Evolutionary conservation across 495 filamentous ascomycete species (phyloP).

Genomic region (Lasiosphaeris hirsuta): DNA sequence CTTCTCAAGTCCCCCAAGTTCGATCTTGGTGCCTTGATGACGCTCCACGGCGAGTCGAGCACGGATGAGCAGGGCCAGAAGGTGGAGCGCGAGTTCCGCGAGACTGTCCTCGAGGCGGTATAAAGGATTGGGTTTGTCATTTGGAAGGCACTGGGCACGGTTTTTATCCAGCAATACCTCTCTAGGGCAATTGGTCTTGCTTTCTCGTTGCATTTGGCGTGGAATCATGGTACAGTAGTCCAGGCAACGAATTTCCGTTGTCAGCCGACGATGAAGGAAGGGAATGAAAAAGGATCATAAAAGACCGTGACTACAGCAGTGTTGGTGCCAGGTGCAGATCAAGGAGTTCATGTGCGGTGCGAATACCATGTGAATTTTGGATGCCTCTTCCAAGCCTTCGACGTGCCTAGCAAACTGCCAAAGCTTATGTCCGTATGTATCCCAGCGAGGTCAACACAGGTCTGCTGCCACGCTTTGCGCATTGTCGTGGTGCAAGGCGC

Average conservation of each 20-base stretch:
- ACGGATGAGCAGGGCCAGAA: constrained; percentile 97
- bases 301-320: constrained; percentile 28
- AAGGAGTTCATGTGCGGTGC: not conserved
- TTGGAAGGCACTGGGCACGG: constrained; percentile 42
- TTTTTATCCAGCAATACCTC: constrained; percentile 54
- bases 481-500: no score
- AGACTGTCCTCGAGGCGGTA: constrained; percentile 87
- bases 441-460: no score
- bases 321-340: not conserved
- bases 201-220: constrained; percentile 57
- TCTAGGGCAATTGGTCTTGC: constrained; percentile 42
- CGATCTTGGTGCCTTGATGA: constrained; percentile 91
- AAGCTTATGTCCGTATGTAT: no score
- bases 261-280: constrained; percentile 24
- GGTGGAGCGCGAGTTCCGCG: constrained; percentile 99
- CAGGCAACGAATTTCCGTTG: constrained; percentile 42
- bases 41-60: constrained; percentile 92
- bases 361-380: not conserved
- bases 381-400: no score
- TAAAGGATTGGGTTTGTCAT: constrained; percentile 54
- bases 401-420: no score
- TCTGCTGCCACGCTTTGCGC: no score
- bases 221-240: constrained; percentile 47
- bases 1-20: constrained; percentile 97
- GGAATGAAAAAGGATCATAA: constrained; percentile 40